These are phyloP conservation scores for Chlorella sp. DNA, from an alignment of 139 green algal species.

Conservation along the genomic window DNA sequence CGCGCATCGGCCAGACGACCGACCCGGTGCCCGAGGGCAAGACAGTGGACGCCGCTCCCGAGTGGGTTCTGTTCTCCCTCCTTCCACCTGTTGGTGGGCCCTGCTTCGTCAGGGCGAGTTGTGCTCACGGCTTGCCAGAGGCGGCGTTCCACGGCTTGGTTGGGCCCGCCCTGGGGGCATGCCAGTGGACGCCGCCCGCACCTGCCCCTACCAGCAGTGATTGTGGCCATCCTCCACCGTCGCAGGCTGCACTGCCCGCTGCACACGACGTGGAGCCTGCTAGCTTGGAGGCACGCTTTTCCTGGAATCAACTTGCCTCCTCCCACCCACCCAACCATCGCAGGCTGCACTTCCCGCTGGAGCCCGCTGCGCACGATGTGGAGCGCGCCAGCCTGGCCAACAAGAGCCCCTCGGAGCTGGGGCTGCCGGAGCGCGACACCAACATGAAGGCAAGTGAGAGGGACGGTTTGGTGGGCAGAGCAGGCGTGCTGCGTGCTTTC, in stretches of 20 bases:
- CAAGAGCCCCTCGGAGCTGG: not conserved
- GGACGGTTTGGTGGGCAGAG: not conserved
- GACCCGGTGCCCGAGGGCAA: slow-evolving; percentile 39
- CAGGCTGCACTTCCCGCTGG: slow-evolving; percentile 34
- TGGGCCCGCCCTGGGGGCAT: not conserved
- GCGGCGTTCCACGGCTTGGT: no score
- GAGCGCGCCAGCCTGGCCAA: not conserved
- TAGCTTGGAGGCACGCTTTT: no score
- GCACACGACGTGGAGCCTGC: not conserved
- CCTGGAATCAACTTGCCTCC: no score
- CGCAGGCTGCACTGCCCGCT: not conserved
- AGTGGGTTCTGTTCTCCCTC: slow-evolving; percentile 1
- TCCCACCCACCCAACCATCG: no score
- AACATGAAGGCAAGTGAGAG: not conserved
- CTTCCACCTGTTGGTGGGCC: no score
- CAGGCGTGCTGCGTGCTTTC: not conserved
- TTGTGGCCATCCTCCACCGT: not conserved
- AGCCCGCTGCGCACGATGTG: slow-evolving; percentile 26
- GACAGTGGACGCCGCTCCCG: slow-evolving; percentile 1
- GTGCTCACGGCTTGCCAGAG: not conserved
- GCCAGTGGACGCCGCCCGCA: no score
- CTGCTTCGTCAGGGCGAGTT: no score
- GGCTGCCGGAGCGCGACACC: not conserved
- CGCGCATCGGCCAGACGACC: slow-evolving; percentile 17
- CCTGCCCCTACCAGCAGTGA: not conserved